Base-by-base conservation (phyloP, 495 filamentous ascomycete genomes). In the Penicillium atrosanguineum region DNA sequence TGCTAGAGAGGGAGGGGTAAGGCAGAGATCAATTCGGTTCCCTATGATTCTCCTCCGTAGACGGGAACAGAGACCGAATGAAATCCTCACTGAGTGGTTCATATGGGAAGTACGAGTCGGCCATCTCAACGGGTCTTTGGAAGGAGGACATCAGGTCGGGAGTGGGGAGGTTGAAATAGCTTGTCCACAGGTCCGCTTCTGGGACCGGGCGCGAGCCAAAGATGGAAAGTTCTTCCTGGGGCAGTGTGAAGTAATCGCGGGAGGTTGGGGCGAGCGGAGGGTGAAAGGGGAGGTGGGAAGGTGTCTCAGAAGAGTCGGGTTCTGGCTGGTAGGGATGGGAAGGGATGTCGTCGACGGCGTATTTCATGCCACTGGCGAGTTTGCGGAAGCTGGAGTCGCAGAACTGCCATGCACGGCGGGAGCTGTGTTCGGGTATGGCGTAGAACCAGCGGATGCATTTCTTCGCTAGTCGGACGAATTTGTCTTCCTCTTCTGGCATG, bases 401-500 rank as follows among this genome's bases (percentile, higher is more conserved):
- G 15, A 62, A 52, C 20, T 76, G 68, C 72, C 77, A 84, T 42
- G 80, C 81, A 44, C 82, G 78, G 49, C 69, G 66, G 1, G 81
- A 79, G 1, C 74, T 78, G 31, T 70, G 64, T 26, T 70, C 57
- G 7, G 79, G 69, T 74, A 83, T 78, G 21, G 64, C 65, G 21
- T 69, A 63, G 3, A 85, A 65, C 80, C 82, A 84, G 6, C 65
- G 63, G 11, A 83, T 62, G 7, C 75, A 73, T 50, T 81, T 82
- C 39, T 83, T 81, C 0, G 78, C 64, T 7, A 77, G 65, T 7
- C 63, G 52, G 4, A 84, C 53, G 12, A 82, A 65, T 0, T 62
- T 67, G 2, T 64, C 67, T 25, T 79, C 70, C 44, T 79, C 70
- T 19, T 71, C 60, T 7, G 78, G 79, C 46, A 76, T 69, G 57